phyloP scores from a whole-genome alignment of 345 rosid species.

The Clausena lansium region DNA sequence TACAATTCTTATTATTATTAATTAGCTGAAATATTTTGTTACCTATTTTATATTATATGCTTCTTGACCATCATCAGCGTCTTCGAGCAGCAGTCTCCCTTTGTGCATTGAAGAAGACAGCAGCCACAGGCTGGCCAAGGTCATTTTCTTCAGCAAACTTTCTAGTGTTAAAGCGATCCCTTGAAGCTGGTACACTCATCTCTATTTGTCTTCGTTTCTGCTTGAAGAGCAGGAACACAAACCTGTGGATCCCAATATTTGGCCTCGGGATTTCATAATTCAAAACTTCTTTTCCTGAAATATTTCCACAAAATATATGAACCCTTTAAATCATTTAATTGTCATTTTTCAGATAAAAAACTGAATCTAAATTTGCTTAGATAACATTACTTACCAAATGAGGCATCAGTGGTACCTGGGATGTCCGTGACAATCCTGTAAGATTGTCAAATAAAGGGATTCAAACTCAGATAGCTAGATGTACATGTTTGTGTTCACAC shows the following conservation, averaged over 20 bases:
- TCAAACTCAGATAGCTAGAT: background rate
- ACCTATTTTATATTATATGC: background rate
- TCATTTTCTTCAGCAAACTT: slow-evolving; percentile 73
- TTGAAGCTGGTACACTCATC: slow-evolving; percentile 44
- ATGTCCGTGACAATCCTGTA: slow-evolving; percentile 91
- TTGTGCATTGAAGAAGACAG: slow-evolving; percentile 88
- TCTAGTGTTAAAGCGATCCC: slow-evolving; percentile 69
- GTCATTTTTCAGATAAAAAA: background rate
- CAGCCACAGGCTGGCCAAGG: slow-evolving; percentile 80
- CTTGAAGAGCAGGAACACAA: slow-evolving; percentile 75
- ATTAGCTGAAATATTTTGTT: background rate
- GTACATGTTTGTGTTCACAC: background rate
- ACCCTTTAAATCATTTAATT: background rate
- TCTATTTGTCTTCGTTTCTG: slow-evolving; percentile 65
- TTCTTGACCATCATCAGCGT: slow-evolving; percentile 37
- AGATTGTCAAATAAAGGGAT: slow-evolving; percentile 21
- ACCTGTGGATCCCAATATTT: slow-evolving; percentile 93
- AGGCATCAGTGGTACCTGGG: slow-evolving; percentile 91
- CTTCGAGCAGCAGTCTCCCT: slow-evolving; percentile 93
- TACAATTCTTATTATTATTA: background rate
- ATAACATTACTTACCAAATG: slow-evolving; percentile 61
- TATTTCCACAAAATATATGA: background rate
- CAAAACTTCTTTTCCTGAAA: slow-evolving; percentile 66
- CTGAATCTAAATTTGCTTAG: background rate
- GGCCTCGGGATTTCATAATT: slow-evolving; percentile 92